Percentiles rank a stretch among this genome's conserved stretches.
These are phyloP conservation scores for Psilocybe subaeruginosa DNA, from an alignment of 768 basidiomycete genomes.

Conservation along the genomic window DNA sequence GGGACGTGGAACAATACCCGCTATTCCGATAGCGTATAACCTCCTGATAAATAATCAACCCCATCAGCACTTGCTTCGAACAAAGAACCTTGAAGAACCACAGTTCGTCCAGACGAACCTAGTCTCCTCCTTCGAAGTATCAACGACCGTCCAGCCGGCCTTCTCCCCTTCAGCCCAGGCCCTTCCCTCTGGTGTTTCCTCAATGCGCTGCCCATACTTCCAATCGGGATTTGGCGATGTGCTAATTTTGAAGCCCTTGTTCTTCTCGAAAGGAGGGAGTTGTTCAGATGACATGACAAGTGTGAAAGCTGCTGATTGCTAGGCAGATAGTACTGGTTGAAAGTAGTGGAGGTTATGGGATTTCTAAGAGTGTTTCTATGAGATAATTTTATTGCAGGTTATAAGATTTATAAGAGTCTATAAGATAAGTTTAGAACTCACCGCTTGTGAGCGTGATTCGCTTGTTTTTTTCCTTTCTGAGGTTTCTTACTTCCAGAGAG, in stretches of 20 bases:
- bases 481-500: no score
- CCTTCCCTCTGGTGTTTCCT: conserved; percentile 35
- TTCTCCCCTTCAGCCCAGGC: conserved; percentile 48
- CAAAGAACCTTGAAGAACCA: not conserved
- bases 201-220: conserved; percentile 37
- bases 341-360: no score
- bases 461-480: no score
- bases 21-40: conserved; percentile 51
- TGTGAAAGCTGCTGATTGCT: no score
- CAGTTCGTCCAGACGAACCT: conserved; percentile 24
- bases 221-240: conserved; percentile 41
- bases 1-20: conserved; percentile 66
- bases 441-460: no score
- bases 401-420: no score
- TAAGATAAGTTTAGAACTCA: no score
- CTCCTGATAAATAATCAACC: conserved; percentile 22
- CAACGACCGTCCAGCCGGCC: conserved; percentile 40
- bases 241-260: conserved; percentile 29
- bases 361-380: no score
- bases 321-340: no score
- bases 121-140: conserved; percentile 35
- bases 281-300: conserved; percentile 12
- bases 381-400: no score
- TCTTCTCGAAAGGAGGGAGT: conserved; percentile 23
- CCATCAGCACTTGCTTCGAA: no score